Evolutionary conservation across 2,329 filamentous ascomycete species (phyloP), one percentile per base, ranked within the genome.

Genomic region (Cryphonectria carpinicola): DNA sequence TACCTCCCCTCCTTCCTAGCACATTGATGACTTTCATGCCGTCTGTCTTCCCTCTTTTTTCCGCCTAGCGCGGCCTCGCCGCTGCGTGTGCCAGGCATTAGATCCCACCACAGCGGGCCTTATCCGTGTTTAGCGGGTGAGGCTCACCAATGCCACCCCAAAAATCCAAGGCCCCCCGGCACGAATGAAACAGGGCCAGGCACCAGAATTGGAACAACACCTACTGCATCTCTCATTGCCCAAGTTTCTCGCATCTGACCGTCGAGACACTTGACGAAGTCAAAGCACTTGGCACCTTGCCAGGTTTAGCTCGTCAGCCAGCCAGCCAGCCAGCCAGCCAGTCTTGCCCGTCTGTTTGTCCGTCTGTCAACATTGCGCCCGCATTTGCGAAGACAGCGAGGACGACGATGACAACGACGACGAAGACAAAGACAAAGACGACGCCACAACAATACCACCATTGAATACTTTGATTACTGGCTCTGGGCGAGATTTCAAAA

Each of bases 301-400:
- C 66, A 54, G 37, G 61, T 43, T 68, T 49, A 71, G 69, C 66
- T 71, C 54, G 61, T 70, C 60, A 68, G 35, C 14, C 58, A 37
- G 28, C 32, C 61, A n/a, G 32, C 49, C n/a, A 22, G 32, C 17
- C 62, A 46, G 62, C n/a, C 60, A 70, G 56, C 13, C 56, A 19
- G 41, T 64, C 25, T 5, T 14, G 62, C 17, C 52, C 13, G n/a
- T 10, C n/a, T 32, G 54, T 58, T 13, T 32, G 54, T 4, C 54
- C 8, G 54, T 58, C 54, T 32, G 54, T 19, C 28, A 35, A 35
- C 14, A 58, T 58, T 19, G 54, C 65, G 65, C 37, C 62, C 49
- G 25, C 66, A 49, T 64, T 61, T 17, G 61, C 66, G 17, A 41
- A 67, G 62, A 41, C 54, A 32, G 17, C 22, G 37, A 37, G 41